Base-by-base conservation (phyloP, 768 basidiomycete species). In the Imleria badia region DNA sequence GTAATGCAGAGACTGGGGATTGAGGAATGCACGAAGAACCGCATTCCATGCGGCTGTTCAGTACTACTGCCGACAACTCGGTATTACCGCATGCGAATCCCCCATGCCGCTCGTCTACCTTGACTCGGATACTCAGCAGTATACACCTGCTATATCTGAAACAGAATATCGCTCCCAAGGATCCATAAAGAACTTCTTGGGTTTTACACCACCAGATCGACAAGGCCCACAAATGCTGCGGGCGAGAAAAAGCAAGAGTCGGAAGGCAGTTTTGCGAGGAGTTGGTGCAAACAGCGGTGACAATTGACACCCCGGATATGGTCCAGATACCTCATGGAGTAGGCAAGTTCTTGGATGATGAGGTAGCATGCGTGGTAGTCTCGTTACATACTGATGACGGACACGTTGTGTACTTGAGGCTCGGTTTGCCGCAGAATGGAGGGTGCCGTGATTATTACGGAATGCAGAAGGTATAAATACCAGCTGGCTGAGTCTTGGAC, bases 21-120 rank as follows among this genome's bases (percentile, higher is more conserved):
- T 85, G 26, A 80, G 78, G 19, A 75, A 74, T 56, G 70, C 78
- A 12, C 81, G 88, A 44, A 83, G 80, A 65, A 91, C 89, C 1
- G 86, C 89, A 3, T 92, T 92, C 75, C 82, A 89, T 64, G 87
- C 87, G 10, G 89, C 90, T 2, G 84, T 84, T 20, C 82, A 89
- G 60, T 79, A 84, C 61, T 91, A 85, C 67, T 87, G 81, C 63
- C 80, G 76, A 50, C 81, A 88, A 64, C 79, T 91, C 10, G 85
- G 81, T 33, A 89, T 91, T 61, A 73, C 73, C 20, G 83, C 80
- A 58, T 76, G 75, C 69, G 78, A 82, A 61, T 78, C 88, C 3
- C 75, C 84, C 15, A 71, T 85, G 48, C 89, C 89, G 12, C 63
- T 92, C 59, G 74, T 78, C 39, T 83, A 76, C 62, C 70, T 69